These are phyloP conservation scores for Plasmodium blacklocki DNA, from an alignment of 169 alveolate species.

Conservation along the genomic window DNA sequence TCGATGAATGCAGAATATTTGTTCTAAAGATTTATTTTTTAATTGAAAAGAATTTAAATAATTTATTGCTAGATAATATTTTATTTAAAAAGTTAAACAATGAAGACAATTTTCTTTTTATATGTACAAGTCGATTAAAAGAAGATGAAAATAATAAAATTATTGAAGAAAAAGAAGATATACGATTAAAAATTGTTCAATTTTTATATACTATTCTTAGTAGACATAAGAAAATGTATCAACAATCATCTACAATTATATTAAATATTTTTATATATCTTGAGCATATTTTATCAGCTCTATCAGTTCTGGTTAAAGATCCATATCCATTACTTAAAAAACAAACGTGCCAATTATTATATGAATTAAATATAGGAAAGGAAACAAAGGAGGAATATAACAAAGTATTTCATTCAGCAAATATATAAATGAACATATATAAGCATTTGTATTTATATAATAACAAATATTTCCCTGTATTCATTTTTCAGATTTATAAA, in stretches of 20 bases:
- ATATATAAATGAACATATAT: conserved; percentile 1
- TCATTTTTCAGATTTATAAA: conserved; percentile 20
- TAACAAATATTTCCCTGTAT: background rate
- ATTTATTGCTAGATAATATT: conserved; percentile 31
- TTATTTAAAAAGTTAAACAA: conserved; percentile 43
- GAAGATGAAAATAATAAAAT: conserved; percentile 55
- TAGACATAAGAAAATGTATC: conserved; percentile 23
- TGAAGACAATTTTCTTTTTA: conserved; percentile 45
- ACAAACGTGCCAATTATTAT: conserved; percentile 36
- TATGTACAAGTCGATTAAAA: conserved; percentile 39
- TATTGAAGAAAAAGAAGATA: conserved; percentile 72
- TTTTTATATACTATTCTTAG: conserved; percentile 33
- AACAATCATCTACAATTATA: background rate
- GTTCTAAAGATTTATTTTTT: conserved; percentile 31
- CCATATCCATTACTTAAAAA: conserved; percentile 64
- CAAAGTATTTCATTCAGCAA: conserved; percentile 19
- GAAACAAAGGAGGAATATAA: conserved; percentile 19
- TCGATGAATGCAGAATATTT: conserved; percentile 56
- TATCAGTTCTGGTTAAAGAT: conserved; percentile 40
- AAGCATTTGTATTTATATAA: background rate
- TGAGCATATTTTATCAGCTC: conserved; percentile 34
- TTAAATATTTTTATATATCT: conserved; percentile 27
- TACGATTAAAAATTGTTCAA: conserved; percentile 54
- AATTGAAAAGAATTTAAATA: conserved; percentile 40
- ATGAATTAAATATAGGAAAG: conserved; percentile 16